Evolutionary conservation across 106 monocot genomes (phyloP).

Genomic region (Acorus calamus): DNA sequence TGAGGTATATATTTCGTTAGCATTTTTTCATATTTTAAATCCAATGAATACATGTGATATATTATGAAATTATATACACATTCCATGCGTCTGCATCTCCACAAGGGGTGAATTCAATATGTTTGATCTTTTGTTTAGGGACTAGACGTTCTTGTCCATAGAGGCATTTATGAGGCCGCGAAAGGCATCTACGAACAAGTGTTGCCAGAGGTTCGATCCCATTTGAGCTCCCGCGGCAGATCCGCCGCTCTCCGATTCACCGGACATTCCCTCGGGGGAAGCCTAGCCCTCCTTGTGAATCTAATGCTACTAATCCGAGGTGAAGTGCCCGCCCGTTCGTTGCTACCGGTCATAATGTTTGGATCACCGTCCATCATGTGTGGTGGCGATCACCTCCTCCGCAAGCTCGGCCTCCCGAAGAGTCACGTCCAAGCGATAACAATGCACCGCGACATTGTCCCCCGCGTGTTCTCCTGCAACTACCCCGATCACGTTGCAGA

Average conservation of each 20-base stretch:
- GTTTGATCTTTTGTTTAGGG: constrained; percentile 2
- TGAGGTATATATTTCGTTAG: too few species aligned
- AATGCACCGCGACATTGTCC: constrained; percentile 23
- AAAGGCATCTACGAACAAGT: constrained; percentile 21
- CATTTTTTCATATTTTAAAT: too few species aligned
- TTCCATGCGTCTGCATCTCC: background rate
- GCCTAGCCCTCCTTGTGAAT: constrained; percentile 15
- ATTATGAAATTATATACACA: background rate
- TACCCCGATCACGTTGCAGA: constrained; percentile 21
- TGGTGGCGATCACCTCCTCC: constrained; percentile 20
- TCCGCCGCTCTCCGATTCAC: constrained; percentile 16
- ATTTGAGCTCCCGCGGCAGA: constrained; percentile 4
- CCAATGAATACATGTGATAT: too few species aligned
- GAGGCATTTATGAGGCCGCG: constrained; percentile 15
- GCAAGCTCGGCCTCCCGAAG: constrained; percentile 11
- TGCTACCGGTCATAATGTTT: constrained; percentile 28
- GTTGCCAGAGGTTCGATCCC: constrained; percentile 11
- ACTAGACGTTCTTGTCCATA: constrained; percentile 11
- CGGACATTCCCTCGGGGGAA: constrained; percentile 18
- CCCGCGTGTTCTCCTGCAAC: constrained; percentile 19
- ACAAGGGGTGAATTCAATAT: background rate
- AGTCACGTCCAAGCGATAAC: constrained; percentile 17
- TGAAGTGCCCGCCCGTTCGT: constrained; percentile 10
- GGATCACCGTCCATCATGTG: constrained; percentile 21
- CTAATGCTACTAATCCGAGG: constrained; percentile 36